phyloP scores from a whole-genome alignment of 148 eudicot species.

The Chenopodium suecicum region DNA sequence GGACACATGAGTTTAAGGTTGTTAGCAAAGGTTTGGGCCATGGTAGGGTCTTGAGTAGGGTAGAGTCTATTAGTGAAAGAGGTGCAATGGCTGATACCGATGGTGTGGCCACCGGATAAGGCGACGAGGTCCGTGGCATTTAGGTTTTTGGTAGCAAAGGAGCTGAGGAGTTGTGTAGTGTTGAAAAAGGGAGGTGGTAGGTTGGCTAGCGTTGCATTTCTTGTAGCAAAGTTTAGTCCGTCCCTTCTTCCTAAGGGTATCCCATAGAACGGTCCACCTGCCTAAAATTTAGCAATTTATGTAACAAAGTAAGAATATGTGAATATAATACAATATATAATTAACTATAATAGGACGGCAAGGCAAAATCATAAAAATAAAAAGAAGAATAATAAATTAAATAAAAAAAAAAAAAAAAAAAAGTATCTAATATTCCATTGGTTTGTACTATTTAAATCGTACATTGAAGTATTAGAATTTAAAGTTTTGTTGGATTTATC shows the following conservation, averaged over 20 bases:
- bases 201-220: constrained; percentile 22
- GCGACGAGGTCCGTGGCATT: constrained; percentile 40
- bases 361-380: no score
- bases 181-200: constrained; percentile 36
- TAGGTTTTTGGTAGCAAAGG: constrained; percentile 19
- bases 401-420: no score
- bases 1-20: constrained; percentile 37
- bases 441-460: no score
- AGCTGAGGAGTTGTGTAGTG: constrained; percentile 27
- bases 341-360: no score
- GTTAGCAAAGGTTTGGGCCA: constrained; percentile 33
- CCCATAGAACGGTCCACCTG: constrained; percentile 42
- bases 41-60: constrained; percentile 36
- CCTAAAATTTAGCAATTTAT: constrained; percentile 20
- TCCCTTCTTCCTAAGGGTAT: constrained; percentile 43
- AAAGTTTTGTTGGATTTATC: no score
- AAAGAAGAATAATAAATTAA: no score
- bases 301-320: not conserved
- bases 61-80: constrained; percentile 32
- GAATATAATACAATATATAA: no score
- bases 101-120: constrained; percentile 50
- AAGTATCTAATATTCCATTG: no score
- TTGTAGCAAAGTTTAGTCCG: constrained; percentile 33
- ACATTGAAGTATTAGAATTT: no score
- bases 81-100: constrained; percentile 38